A percentile compares a stretch with the other conserved stretches of the same genome.
Conservation (phyloP, 192 early-diverging fungal genomes). For the Coemansia sp. region DNA sequence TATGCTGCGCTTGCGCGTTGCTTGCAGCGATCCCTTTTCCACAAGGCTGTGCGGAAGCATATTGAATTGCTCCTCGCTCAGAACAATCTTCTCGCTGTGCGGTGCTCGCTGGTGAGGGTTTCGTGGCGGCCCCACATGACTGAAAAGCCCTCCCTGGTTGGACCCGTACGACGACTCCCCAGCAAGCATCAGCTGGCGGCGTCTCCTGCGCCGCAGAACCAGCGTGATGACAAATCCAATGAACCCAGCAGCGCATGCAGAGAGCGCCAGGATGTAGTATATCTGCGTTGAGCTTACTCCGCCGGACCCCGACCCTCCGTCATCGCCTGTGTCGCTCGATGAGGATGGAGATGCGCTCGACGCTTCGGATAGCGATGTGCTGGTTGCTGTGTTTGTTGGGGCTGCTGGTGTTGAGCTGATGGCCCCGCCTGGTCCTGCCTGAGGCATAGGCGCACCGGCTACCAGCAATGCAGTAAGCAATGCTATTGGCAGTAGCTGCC, state of each 20-base stretch:
- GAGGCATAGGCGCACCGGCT: conserved; percentile 9
- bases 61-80: conserved; percentile 38
- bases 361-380: background rate
- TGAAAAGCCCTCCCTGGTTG: background rate
- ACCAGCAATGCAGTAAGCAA: conserved; percentile 10
- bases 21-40: background rate
- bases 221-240: conserved; percentile 18
- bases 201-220: conserved; percentile 20
- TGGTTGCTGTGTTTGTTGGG: background rate
- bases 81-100: conserved; percentile 16
- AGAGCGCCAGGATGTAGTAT: conserved; percentile 35
- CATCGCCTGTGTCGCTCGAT: background rate
- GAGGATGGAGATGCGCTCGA: background rate
- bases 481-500: background rate
- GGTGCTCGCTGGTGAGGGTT: conserved; percentile 12
- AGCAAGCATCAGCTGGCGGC: conserved; percentile 3
- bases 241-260: conserved; percentile 20
- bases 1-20: background rate
- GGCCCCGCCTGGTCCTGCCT: background rate
- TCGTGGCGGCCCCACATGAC: conserved; percentile 7
- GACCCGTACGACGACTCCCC: background rate
- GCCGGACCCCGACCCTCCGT: background rate
- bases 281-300: conserved; percentile 9
- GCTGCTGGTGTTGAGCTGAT: background rate
- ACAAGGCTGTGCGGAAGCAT: conserved; percentile 24